Evolutionary conservation across 2,329 filamentous ascomycete genomes (phyloP).

Genomic region (Trichoderma simmonsii): DNA sequence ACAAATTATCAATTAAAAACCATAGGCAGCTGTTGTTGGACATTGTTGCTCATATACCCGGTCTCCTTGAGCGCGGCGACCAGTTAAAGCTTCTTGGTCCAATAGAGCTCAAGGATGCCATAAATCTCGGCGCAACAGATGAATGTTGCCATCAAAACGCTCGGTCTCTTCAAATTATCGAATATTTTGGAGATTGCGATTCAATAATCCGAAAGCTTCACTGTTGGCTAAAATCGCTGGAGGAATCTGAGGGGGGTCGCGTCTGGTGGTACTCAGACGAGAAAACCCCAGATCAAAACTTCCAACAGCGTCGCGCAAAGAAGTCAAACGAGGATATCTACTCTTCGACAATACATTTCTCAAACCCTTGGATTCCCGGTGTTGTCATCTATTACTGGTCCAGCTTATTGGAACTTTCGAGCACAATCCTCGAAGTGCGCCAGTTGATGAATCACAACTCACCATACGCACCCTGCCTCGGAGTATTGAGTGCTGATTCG

Average conservation of each 20-base stretch:
- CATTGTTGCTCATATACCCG: background rate
- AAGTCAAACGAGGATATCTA: background rate
- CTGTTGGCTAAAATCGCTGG: background rate
- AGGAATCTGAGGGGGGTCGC: background rate
- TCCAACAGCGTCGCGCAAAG: background rate
- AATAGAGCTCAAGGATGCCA: background rate
- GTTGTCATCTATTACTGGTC: background rate
- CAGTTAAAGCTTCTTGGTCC: background rate
- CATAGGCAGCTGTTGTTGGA: background rate
- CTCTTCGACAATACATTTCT: background rate
- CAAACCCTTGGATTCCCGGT: background rate
- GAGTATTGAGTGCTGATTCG: background rate
- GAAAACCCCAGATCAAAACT: background rate
- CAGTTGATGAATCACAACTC: background rate
- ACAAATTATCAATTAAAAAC: background rate
- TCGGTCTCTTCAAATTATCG: background rate
- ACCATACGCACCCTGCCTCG: background rate
- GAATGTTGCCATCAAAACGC: accelerated
- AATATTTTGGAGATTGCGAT: background rate
- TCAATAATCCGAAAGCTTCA: background rate
- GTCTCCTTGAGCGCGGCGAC: background rate
- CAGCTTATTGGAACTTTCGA: background rate
- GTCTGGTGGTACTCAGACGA: background rate
- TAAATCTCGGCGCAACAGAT: background rate
- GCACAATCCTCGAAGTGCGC: background rate